Percentiles rank a stretch among this genome's conserved stretches.
These are phyloP conservation scores for Massospora cicadina DNA, from an alignment of 371 early-diverging fungal genomes.

Conservation along the genomic window DNA sequence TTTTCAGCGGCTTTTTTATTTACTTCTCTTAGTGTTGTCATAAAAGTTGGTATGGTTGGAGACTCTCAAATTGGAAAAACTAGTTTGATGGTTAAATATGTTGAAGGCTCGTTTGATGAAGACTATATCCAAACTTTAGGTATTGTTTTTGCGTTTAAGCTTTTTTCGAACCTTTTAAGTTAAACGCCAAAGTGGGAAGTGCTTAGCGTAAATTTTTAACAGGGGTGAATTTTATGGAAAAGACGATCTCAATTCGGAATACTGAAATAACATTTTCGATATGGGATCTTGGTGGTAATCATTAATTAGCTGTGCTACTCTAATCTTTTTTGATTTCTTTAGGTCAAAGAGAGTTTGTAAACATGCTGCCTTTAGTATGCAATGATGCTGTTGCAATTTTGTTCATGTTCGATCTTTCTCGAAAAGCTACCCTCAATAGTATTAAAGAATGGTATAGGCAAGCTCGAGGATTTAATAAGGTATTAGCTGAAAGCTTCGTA, in stretches of 20 bases:
- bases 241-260: slow-evolving; percentile 75
- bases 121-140: slow-evolving; percentile 95
- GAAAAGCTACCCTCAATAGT: slow-evolving; percentile 77
- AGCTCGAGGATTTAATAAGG: slow-evolving; percentile 88
- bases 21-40: slow-evolving; percentile 29
- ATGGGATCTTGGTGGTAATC: slow-evolving; percentile 95
- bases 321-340: slow-evolving; percentile 6
- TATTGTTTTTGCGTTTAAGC: slow-evolving; percentile 20
- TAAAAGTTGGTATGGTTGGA: slow-evolving; percentile 97
- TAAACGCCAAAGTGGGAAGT: background rate
- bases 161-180: too few relatives aligned
- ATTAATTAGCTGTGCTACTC: background rate
- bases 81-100: slow-evolving; percentile 94
- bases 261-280: slow-evolving; percentile 94
- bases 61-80: slow-evolving; percentile 98
- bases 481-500: background rate
- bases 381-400: slow-evolving; percentile 88
- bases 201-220: background rate
- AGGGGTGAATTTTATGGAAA: slow-evolving; percentile 98
- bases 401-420: slow-evolving; percentile 90
- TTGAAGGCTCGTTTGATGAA: slow-evolving; percentile 88
- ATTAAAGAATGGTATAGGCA: slow-evolving; percentile 95
- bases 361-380: slow-evolving; percentile 92
- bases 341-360: slow-evolving; percentile 91
- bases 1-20: background rate